These are phyloP conservation scores for Botrytis cinerea DNA, from an alignment of 2,329 filamentous ascomycete species.

Conservation along the genomic window DNA sequence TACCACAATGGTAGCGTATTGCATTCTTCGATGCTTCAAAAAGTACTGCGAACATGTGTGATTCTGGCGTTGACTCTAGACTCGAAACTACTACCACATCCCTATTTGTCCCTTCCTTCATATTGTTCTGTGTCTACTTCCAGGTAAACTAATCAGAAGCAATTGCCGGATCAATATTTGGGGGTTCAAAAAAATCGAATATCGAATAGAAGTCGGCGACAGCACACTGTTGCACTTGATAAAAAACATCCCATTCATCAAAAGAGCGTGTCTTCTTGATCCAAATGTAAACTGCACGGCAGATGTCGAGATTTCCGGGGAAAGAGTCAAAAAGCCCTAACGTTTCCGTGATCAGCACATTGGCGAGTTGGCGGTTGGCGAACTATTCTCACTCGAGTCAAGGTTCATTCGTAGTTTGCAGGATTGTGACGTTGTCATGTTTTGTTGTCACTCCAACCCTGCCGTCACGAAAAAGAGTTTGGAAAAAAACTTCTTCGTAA, in stretches of 20 bases:
- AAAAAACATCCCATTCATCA: neutral
- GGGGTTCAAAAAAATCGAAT: neutral
- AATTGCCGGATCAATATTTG: neutral
- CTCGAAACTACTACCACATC: neutral
- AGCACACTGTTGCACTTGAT: neutral
- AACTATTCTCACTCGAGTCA: slow-evolving; percentile 4
- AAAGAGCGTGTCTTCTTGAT: neutral
- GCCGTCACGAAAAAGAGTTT: slow-evolving; percentile 2
- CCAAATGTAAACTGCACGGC: neutral
- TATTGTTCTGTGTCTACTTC: neutral
- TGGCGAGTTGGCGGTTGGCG: neutral
- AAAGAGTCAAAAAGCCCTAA: neutral
- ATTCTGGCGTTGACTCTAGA: neutral
- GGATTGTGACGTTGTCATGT: slow-evolving; percentile 4
- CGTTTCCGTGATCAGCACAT: neutral
- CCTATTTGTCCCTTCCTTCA: neutral
- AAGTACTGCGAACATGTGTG: neutral
- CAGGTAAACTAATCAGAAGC: neutral
- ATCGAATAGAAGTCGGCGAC: rapidly evolving
- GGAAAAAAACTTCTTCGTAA: neutral
- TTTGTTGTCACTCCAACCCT: slow-evolving; percentile 10
- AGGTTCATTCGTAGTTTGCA: neutral
- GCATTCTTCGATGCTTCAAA: neutral
- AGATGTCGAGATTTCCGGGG: neutral
- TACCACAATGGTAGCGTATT: neutral